Conservation (phyloP, 805 yeast genomes). For the Suhomyces sp. region DNA sequence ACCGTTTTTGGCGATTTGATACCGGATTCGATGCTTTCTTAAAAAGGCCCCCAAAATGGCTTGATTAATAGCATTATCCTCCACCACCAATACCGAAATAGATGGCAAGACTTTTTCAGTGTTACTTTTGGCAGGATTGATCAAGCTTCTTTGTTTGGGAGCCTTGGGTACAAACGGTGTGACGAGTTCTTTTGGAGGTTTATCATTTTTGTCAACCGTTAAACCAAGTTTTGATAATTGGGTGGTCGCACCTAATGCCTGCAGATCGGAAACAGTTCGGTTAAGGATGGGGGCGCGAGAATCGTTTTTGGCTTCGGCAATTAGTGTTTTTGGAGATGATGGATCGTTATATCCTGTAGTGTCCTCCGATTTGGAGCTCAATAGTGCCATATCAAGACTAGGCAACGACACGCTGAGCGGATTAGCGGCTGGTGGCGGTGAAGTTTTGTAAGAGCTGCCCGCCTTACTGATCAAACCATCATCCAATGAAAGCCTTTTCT, state of each 20-base stretch:
- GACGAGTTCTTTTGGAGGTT: not conserved
- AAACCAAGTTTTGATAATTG: not conserved
- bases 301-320: not conserved
- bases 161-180: not conserved
- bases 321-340: not conserved
- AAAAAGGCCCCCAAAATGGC: slow-evolving; percentile 86
- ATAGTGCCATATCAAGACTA: not conserved
- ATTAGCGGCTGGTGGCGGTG: not conserved
- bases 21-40: slow-evolving; percentile 79
- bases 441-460: slow-evolving; percentile 2
- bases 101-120: slow-evolving; percentile 76
- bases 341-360: not conserved
- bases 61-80: slow-evolving; percentile 93
- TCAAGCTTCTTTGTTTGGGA: not conserved
- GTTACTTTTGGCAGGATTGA: slow-evolving; percentile 27
- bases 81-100: slow-evolving; percentile 88
- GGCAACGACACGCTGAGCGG: not conserved
- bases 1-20: slow-evolving; percentile 87
- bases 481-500: slow-evolving; percentile 28
- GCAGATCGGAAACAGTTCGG: not conserved
- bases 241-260: not conserved
- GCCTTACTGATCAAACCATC: slow-evolving; percentile 11
- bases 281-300: not conserved
- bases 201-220: not conserved
- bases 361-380: not conserved